Evolutionary conservation across 2,329 filamentous ascomycete species (phyloP).

Genomic region (Dactylella cylindrospora): DNA sequence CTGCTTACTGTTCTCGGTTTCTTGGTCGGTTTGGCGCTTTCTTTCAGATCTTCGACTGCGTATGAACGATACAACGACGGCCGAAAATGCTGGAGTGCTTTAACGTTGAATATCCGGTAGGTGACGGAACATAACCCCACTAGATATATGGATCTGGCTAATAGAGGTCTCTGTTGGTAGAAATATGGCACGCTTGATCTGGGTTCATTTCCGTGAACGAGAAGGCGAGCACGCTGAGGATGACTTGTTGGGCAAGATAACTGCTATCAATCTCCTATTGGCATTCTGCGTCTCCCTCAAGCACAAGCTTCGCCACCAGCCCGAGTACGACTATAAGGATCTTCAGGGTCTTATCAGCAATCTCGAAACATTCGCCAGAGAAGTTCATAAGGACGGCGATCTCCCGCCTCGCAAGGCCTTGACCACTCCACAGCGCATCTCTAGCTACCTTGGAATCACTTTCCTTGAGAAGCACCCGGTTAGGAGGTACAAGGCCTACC

Average conservation of each 20-base stretch:
- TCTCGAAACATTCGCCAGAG: constrained; percentile 71
- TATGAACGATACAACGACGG: constrained; percentile 73
- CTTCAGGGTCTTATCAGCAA: constrained; percentile 69
- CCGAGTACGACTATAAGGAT: constrained; percentile 74
- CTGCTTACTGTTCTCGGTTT: constrained; percentile 78
- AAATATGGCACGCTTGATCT: constrained; percentile 70
- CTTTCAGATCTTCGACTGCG: constrained; percentile 73
- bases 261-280: constrained; percentile 73
- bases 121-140: not conserved
- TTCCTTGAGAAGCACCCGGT: constrained; percentile 77
- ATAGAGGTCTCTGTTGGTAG: too few species aligned
- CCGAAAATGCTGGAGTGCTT: constrained; percentile 64
- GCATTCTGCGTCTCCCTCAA: constrained; percentile 77
- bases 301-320: constrained; percentile 81
- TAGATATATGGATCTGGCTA: not conserved
- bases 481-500: constrained; percentile 72
- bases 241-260: constrained; percentile 68
- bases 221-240: constrained; percentile 63
- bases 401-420: constrained; percentile 55
- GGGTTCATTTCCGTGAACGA: constrained; percentile 72
- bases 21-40: constrained; percentile 75
- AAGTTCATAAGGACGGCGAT: constrained; percentile 52
- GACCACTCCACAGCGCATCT: constrained; percentile 62
- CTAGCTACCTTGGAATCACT: constrained; percentile 73
- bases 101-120: constrained; percentile 56